Evolutionary conservation across 139 green algal genomes (phyloP), one percentile per base, ranked within the genome.

Genomic region (Tetraselmis striata): DNA sequence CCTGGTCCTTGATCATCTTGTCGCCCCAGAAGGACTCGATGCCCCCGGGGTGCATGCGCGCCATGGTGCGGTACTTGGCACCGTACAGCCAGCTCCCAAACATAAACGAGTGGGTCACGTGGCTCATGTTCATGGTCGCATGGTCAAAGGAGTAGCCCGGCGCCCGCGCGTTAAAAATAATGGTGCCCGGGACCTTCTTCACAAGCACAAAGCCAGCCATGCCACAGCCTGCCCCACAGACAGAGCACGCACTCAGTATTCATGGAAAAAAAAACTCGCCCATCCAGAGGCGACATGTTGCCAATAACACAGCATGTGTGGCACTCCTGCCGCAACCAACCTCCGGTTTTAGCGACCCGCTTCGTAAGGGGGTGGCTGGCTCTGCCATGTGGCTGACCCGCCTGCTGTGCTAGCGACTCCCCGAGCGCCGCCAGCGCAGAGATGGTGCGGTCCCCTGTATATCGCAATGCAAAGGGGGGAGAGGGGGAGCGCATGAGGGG

Each of bases 191-290:
- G 28, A 99, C 96, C 92, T 98, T 98, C 88, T 99, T 98, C 32
- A 98, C 96, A 59, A 98, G 89, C 59, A 98, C 93, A 90, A 99
- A 98, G 24, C 96, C 96, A 85, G 93, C 83, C n/a, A n/a, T n/a
- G n/a, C n/a, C n/a, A n/a, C n/a, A n/a, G n/a, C n/a, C n/a, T n/a
- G n/a, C n/a, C n/a, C n/a, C n/a, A n/a, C n/a, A n/a, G n/a, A n/a
- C n/a, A n/a, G n/a, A n/a, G n/a, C n/a, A n/a, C n/a, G n/a, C n/a
- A n/a, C n/a, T n/a, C n/a, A n/a, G n/a, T n/a, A n/a, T n/a, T n/a
- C n/a, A n/a, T n/a, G n/a, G n/a, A n/a, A n/a, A n/a, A n/a, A n/a
- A n/a, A n/a, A n/a, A n/a, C n/a, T n/a, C n/a, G n/a, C n/a, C n/a
- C n/a, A n/a, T n/a, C n/a, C n/a, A n/a, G n/a, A n/a, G n/a, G n/a